Evolutionary conservation across 352 stramenopile species (phyloP), one percentile per base, ranked within the genome.

Genomic region (Phytophthora sp.): DNA sequence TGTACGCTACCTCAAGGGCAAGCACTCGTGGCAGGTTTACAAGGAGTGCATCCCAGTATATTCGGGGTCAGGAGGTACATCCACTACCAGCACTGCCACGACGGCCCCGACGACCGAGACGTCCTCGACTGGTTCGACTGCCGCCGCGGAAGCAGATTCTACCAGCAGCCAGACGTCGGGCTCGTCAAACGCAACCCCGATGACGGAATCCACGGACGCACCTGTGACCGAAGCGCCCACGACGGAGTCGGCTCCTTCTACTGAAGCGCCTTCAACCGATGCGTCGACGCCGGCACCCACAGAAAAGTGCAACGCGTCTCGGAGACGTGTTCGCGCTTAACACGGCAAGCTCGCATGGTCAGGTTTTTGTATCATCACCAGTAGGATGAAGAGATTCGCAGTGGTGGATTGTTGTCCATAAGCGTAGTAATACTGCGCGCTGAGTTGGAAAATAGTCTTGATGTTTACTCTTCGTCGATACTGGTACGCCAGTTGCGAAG

Each of bases 1-100:
- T 10, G 64, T 72, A 11, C 60, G 69, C n/a, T 72, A 74, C 27
- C 39, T 62, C 2, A 55, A 77, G 37, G 54, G 54, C 12, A 61
- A 48, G 31, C 66, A 67, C 54, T 81, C 72, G 53, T 81, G 69
- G 65, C 72, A 81, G 21, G 56, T 81, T 15, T 81, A 81, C 61
- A 81, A 81, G 50, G 65, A 72, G 26, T 81, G 65, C 24, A 63
- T 82, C 21, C 66, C 69, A 10, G 23, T 76, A 6, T 61, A 68
- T 35, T 68, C 51, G 3, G 30, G 51, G 2, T 53, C 50, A 12
- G 42, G 32, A 7, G 35, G 35, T 21, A 18, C n/a, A n/a, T n/a
- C n/a, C n/a, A n/a, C n/a, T n/a, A n/a, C n/a, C 18, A 20, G 17
- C 15, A 28, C 41, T 39, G 21, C 46, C 5, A 27, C 56, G 8